These are phyloP conservation scores for Cladophialophora bantiana DNA, from an alignment of 2,329 filamentous ascomycete genomes.

Conservation along the genomic window DNA sequence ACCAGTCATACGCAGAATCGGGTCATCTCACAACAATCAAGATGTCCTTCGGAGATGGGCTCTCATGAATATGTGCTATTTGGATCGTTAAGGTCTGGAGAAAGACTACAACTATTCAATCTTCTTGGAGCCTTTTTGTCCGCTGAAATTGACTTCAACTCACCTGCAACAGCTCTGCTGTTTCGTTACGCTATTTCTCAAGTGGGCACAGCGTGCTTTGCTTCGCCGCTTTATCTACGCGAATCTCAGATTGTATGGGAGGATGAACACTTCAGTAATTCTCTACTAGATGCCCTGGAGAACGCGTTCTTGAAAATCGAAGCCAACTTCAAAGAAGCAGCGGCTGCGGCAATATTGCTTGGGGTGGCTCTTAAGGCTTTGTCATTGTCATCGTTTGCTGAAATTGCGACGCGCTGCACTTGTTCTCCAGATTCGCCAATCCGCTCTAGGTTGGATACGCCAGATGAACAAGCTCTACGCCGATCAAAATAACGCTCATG, in stretches of 20 bases:
- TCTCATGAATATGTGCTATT: slow-evolving; percentile 64
- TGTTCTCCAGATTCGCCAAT: slow-evolving; percentile 48
- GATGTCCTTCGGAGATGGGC: slow-evolving; percentile 58
- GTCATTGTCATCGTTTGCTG: slow-evolving; percentile 44
- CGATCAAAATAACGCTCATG: slow-evolving; percentile 40
- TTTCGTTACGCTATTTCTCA: slow-evolving; percentile 60
- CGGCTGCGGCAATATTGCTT: slow-evolving; percentile 51
- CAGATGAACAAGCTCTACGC: slow-evolving; percentile 20
- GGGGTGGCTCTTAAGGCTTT: slow-evolving; percentile 54
- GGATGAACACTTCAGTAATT: slow-evolving; percentile 39
- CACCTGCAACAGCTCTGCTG: slow-evolving; percentile 56
- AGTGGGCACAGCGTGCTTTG: slow-evolving; percentile 48
- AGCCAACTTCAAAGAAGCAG: slow-evolving; percentile 61
- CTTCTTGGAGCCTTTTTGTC: slow-evolving; percentile 60
- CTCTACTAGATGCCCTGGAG: slow-evolving; percentile 47
- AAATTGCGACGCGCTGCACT: slow-evolving; percentile 42
- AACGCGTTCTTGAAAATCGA: slow-evolving; percentile 48
- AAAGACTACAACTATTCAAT: slow-evolving; percentile 63
- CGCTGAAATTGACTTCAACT: slow-evolving; percentile 60
- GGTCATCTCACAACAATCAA: slow-evolving; percentile 58
- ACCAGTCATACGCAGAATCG: slow-evolving; percentile 53
- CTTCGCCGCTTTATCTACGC: slow-evolving; percentile 18
- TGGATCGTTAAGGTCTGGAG: slow-evolving; percentile 57
- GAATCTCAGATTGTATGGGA: slow-evolving; percentile 42
- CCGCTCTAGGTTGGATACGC: slow-evolving; percentile 38